Base-by-base conservation (phyloP, 2,329 filamentous ascomycete species). In the Penicillium nordicum region DNA sequence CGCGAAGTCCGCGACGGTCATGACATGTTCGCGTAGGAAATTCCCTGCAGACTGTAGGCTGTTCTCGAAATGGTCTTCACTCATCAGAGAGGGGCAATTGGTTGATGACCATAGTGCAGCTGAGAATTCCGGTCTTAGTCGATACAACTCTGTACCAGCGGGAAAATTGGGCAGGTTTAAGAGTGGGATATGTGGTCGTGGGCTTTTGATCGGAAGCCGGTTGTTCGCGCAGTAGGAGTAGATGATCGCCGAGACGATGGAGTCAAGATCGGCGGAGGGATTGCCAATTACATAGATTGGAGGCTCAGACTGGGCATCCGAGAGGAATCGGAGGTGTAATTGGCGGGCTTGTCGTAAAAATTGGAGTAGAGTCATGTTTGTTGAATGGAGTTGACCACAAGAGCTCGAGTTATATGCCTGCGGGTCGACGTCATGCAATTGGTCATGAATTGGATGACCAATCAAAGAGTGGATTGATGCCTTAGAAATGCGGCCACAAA, bases 181-280 rank as follows among this genome's bases (percentile, higher is more conserved):
- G 38, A 87, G 61, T 5, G 84, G 84, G 9, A 87, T 74, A 64
- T 84, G 80, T 7, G 79, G 69, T n/a, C 69, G 64, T 6, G 61
- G 76, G 65, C 46, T 65, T 66, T 45, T 75, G 67, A 40, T 73
- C 66, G 60, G 72, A 61, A 67, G 73, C 72, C 45, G 78, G 78
- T 63, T 78, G 75, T 66, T 73, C 54, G 74, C 73, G 46, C 86
- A 76, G 69, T 86, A 87, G 36, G 84, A 80, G 66, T 83, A 86
- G n/a, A 85, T 68, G 36, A 87, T 74, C 8, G 84, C 82, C 55
- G 80, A 82, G 55, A 84, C 80, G 66, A 87, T 82, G 29, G 84
- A 87, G 72, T 87, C 84, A 53, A 87, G 79, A 67, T 87, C 84
- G 66, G 73, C 73, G n/a, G 76, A 76, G 14, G 74, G 71, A 51